Percentiles rank a stretch among this genome's conserved stretches.
phyloP scores from a whole-genome alignment of 1,284 basidiomycete species.

The Ustilago curta region DNA sequence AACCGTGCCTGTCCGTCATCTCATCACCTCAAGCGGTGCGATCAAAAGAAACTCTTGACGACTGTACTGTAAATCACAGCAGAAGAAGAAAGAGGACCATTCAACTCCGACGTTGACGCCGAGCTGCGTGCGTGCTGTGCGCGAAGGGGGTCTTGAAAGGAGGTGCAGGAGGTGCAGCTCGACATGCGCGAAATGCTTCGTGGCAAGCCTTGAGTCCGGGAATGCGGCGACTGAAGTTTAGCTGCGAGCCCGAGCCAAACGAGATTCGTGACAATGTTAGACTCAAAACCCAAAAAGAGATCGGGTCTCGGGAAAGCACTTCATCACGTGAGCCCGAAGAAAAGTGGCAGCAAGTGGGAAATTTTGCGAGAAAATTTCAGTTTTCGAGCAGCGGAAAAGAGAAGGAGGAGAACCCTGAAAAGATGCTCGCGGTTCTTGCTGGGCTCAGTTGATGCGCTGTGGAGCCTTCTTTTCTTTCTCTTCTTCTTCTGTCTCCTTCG shows the following conservation, averaged over 20 bases:
- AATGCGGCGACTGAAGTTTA: too few species aligned
- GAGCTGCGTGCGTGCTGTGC: conserved; percentile 7
- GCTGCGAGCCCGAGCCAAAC: not conserved
- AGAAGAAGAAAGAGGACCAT: not conserved
- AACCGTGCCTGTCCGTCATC: too few species aligned
- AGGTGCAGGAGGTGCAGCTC: conserved; percentile 21
- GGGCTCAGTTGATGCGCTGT: conserved; percentile 16
- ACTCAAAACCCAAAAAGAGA: too few species aligned
- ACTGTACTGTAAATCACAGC: too few species aligned
- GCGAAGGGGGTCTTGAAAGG: conserved; percentile 15
- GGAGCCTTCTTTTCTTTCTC: not conserved
- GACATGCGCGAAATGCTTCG: not conserved
- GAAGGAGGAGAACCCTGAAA: conserved; percentile 27
- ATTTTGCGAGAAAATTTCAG: conserved; percentile 39
- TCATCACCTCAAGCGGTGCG: conserved; percentile 7
- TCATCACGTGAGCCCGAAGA: conserved; percentile 32
- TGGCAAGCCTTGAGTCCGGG: not conserved
- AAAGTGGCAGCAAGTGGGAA: conserved; percentile 21
- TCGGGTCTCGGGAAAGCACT: conserved; percentile 21
- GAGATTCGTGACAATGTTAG: conserved; percentile 7
- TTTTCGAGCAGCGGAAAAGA: conserved; percentile 4
- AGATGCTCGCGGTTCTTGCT: not conserved
- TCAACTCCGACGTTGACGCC: conserved; percentile 20
- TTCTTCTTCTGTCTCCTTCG: not conserved
- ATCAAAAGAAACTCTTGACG: not conserved